Evolutionary conservation across 371 early-diverging fungal species (phyloP).

Genomic region (Rhizopus delemar): DNA sequence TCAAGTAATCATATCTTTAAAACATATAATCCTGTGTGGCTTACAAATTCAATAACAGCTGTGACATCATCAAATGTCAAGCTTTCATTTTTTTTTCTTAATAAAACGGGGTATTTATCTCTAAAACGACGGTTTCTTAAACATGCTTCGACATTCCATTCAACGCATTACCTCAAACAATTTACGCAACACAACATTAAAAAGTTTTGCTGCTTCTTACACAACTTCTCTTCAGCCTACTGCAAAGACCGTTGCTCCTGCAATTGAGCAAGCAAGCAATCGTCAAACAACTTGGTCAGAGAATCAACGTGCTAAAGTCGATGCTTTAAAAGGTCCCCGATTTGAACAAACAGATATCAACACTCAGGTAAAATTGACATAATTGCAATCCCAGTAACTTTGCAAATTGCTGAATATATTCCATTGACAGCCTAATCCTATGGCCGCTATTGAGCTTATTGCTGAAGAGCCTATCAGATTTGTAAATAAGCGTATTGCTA

Average conservation of each 20-base stretch:
- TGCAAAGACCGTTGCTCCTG: conserved; percentile 38
- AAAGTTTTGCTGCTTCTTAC: conserved; percentile 27
- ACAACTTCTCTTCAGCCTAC: conserved; percentile 39
- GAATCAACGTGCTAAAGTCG: conserved; percentile 68
- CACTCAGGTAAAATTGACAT: conserved; percentile 66
- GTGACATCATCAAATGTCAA: neutral
- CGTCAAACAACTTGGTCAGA: conserved; percentile 76
- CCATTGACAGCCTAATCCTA: conserved; percentile 75
- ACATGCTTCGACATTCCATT: conserved; percentile 31
- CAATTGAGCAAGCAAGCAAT: conserved; percentile 72
- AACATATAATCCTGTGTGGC: no score
- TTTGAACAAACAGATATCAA: conserved; percentile 88
- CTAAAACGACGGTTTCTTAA: neutral
- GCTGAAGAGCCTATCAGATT: conserved; percentile 81
- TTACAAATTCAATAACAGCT: neutral
- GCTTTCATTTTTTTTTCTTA: neutral
- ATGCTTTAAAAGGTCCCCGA: conserved; percentile 81
- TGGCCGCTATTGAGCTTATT: conserved; percentile 92
- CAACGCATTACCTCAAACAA: conserved; percentile 17
- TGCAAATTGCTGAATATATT: neutral
- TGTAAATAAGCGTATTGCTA: conserved; percentile 73
- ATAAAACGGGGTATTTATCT: neutral
- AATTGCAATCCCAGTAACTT: neutral
- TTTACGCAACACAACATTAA: conserved; percentile 12
- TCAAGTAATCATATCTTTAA: no score